Evolutionary conservation across 169 alveolate genomes (phyloP).

Genomic region (Plasmodium reichenowi): DNA sequence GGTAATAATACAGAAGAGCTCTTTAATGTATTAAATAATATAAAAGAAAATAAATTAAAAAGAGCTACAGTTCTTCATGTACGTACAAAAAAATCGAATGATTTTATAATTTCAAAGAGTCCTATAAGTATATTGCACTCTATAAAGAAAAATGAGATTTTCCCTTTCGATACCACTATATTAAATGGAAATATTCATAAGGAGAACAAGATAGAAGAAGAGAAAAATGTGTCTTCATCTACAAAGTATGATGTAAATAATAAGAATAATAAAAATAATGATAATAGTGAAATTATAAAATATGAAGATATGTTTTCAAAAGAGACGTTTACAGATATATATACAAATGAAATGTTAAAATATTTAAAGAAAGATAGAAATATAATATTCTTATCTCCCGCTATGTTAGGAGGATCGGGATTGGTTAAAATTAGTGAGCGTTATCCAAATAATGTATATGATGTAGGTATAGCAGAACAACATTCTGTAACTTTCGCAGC

Average conservation of each 20-base stretch:
- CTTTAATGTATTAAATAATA: conserved; percentile 62
- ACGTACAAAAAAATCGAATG: conserved; percentile 85
- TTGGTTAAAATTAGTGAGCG: conserved; percentile 80
- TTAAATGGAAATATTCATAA: background rate
- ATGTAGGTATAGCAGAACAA: conserved; percentile 93
- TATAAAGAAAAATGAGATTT: conserved; percentile 65
- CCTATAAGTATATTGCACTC: conserved; percentile 86
- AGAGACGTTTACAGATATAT: conserved; percentile 81
- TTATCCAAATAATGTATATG: conserved; percentile 87
- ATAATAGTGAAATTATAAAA: background rate
- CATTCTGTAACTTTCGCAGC: conserved; percentile 92
- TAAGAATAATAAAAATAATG: background rate
- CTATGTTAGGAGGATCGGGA: conserved; percentile 92
- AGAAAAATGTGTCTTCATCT: background rate
- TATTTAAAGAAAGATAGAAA: conserved; percentile 79
- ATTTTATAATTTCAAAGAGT: conserved; percentile 83
- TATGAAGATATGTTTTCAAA: conserved; percentile 30
- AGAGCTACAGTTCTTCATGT: conserved; percentile 86
- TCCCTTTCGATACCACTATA: conserved; percentile 10
- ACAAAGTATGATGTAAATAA: background rate
- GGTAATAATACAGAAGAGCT: conserved; percentile 86
- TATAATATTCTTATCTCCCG: conserved; percentile 88
- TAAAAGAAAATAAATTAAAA: conserved; percentile 34
- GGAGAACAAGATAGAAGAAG: background rate
- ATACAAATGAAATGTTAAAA: conserved; percentile 80